Evolutionary conservation across 1,139 yeast species (phyloP).

Genomic region (Diutina pseudorugosa): DNA sequence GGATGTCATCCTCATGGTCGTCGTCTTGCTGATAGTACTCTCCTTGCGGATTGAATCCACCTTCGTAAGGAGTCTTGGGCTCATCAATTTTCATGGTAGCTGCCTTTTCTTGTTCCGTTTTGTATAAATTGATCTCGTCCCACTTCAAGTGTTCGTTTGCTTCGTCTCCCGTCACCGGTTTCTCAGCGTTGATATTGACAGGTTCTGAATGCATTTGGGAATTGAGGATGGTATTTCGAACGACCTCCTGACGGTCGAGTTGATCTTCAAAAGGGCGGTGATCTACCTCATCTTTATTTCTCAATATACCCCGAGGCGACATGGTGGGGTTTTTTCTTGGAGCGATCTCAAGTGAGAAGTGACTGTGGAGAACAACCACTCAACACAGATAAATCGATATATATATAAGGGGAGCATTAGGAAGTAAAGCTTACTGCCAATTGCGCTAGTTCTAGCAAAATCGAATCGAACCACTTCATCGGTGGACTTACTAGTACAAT

Average conservation of each 20-base stretch:
- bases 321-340: conserved; percentile 2
- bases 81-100: conserved; percentile 84
- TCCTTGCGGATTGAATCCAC: conserved; percentile 74
- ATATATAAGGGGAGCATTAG: no score
- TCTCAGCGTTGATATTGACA: conserved; percentile 8
- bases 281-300: conserved; percentile 18
- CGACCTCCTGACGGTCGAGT: conserved; percentile 34
- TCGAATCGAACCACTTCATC: no score
- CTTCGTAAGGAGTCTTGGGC: conserved; percentile 95
- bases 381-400: no score
- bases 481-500: no score
- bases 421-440: no score
- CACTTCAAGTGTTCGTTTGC: conserved; percentile 40
- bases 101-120: conserved; percentile 56
- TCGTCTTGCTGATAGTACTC: conserved; percentile 74
- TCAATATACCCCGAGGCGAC: conserved; percentile 31
- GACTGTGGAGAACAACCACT: not conserved
- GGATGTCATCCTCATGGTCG: conserved; percentile 33
- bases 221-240: conserved; percentile 29
- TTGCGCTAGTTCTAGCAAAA: no score
- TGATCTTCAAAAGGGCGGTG: conserved; percentile 10
- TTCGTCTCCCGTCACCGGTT: not conserved
- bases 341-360: not conserved
- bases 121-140: conserved; percentile 61
- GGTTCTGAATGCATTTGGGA: conserved; percentile 22